phyloP scores from a whole-genome alignment of 2,329 filamentous ascomycete genomes.

The Colletotrichum cordylinicola region DNA sequence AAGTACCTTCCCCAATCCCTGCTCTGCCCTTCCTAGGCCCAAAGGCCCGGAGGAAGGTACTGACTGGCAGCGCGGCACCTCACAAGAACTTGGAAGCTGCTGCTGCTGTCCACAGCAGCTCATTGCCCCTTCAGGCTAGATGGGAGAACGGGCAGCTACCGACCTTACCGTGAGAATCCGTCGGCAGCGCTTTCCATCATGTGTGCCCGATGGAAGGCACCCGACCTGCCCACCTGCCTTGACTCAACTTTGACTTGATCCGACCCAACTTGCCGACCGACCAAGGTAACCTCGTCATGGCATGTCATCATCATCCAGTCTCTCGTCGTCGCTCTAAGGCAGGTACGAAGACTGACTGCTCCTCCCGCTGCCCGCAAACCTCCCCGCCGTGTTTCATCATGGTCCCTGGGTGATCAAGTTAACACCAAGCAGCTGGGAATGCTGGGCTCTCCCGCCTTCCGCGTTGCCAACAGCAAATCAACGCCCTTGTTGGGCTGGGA shows the following conservation, averaged over 20 bases:
- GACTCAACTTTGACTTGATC: neutral
- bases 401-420: neutral
- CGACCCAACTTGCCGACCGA: neutral
- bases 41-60: neutral
- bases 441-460: neutral
- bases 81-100: neutral
- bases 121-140: constrained; percentile 2
- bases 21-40: neutral
- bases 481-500: neutral
- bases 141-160: neutral
- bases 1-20: neutral
- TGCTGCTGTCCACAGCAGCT: neutral
- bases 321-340: neutral
- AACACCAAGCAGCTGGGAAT: constrained; percentile 13
- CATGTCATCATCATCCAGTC: constrained; percentile 20
- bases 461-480: neutral
- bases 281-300: neutral
- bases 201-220: neutral
- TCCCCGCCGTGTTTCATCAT: constrained; percentile 19
- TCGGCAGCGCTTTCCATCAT: neutral
- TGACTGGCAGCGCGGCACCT: neutral
- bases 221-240: neutral
- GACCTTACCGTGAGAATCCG: neutral
- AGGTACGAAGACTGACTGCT: neutral
- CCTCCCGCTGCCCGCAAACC: neutral